These are phyloP conservation scores for Polygonum aviculare DNA, from an alignment of 148 eudicot genomes.

Conservation along the genomic window DNA sequence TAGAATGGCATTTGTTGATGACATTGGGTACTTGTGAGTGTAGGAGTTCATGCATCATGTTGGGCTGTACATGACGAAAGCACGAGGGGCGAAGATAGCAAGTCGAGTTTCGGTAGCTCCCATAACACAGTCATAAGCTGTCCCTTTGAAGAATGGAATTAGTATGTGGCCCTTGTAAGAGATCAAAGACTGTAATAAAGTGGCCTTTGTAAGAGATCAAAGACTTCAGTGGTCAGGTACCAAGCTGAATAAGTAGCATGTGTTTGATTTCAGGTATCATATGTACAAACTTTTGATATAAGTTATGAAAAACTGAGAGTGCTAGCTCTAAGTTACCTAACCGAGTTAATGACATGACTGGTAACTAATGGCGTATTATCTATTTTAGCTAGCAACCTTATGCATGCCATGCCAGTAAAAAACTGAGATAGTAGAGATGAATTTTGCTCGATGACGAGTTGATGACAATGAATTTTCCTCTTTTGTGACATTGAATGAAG, in stretches of 20 bases:
- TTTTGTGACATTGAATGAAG: background rate
- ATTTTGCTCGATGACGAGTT: no score
- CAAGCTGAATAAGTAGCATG: background rate
- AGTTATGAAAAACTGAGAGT: no score
- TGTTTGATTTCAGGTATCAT: background rate
- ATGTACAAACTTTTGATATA: no score
- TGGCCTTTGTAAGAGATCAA: background rate
- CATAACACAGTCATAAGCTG: slow-evolving; percentile 12
- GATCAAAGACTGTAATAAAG: background rate
- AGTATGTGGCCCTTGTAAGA: background rate
- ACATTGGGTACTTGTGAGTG: background rate
- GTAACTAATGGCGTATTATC: no score
- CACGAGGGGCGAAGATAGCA: slow-evolving; percentile 53
- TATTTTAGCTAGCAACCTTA: no score
- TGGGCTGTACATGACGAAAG: slow-evolving; percentile 63
- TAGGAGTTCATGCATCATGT: slow-evolving; percentile 70
- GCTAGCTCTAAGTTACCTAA: no score
- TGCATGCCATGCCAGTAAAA: no score
- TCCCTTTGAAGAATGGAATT: background rate
- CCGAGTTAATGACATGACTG: no score
- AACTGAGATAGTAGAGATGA: no score
- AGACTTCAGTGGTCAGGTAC: background rate
- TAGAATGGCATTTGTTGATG: background rate
- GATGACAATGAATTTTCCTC: background rate
- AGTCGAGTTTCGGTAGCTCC: slow-evolving; percentile 17